phyloP scores from a whole-genome alignment of 192 early-diverging fungal genomes.

The Glomus cerebriforme region DNA sequence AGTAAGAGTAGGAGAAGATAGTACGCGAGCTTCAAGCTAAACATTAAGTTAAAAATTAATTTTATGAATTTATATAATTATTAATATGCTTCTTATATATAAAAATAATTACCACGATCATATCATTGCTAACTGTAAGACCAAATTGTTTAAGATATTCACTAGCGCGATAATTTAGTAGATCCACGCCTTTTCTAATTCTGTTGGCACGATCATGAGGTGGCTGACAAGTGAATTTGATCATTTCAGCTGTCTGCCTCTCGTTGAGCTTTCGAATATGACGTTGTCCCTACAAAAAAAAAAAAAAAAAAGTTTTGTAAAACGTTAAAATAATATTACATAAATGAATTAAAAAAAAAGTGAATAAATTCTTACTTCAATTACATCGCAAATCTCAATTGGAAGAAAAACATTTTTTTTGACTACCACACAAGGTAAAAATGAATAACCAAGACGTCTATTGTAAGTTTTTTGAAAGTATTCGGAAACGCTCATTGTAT shows the following conservation, averaged over 20 bases:
- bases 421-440: slow-evolving; percentile 84
- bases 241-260: background rate
- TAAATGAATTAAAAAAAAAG: no score
- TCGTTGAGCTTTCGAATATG: background rate
- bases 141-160: background rate
- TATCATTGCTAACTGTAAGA: background rate
- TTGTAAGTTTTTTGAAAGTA: slow-evolving; percentile 82
- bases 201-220: background rate
- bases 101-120: background rate
- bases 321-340: no score
- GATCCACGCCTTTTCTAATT: background rate
- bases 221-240: background rate
- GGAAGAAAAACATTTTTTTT: slow-evolving; percentile 72
- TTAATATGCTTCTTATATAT: no score
- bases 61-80: no score
- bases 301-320: no score
- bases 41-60: no score
- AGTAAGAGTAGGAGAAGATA: slow-evolving; percentile 7
- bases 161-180: background rate
- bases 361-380: slow-evolving; percentile 34
- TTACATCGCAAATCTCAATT: slow-evolving; percentile 88
- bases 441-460: slow-evolving; percentile 69
- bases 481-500: slow-evolving; percentile 63
- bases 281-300: background rate
- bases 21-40: background rate